These are phyloP conservation scores for Fusarium dlaminii DNA, from an alignment of 2,329 filamentous ascomycete genomes.

Conservation along the genomic window DNA sequence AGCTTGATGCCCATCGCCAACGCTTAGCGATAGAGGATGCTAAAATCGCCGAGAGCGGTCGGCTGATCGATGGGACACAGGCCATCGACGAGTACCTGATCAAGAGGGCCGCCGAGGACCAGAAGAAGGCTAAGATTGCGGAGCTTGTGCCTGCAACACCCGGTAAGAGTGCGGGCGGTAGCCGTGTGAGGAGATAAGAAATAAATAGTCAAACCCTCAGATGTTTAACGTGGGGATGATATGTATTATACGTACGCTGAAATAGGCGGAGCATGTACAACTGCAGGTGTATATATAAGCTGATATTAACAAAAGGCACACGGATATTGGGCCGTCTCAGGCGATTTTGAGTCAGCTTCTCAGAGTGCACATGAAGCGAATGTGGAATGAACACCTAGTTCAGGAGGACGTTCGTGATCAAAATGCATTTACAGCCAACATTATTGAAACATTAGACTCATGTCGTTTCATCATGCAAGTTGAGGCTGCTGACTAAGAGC, in stretches of 20 bases:
- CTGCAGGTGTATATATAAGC: constrained; percentile 42
- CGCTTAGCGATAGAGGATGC: constrained; percentile 64
- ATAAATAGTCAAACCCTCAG: background rate
- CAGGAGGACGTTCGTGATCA: background rate
- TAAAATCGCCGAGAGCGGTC: constrained; percentile 60
- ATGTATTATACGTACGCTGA: constrained; percentile 41
- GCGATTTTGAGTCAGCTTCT: background rate
- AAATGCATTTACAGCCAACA: background rate
- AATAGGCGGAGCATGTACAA: constrained; percentile 37
- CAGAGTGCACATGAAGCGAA: background rate
- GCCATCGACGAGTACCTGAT: constrained; percentile 54
- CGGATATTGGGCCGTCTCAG: constrained; percentile 32
- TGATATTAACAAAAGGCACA: constrained; percentile 30
- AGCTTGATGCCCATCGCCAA: constrained; percentile 70
- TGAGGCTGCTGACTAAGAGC: constrained; percentile 29
- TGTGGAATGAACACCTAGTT: background rate
- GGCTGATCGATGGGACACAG: constrained; percentile 66
- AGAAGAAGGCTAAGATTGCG: constrained; percentile 47
- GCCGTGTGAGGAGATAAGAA: constrained; percentile 38
- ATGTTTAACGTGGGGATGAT: constrained; percentile 16
- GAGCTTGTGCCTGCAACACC: constrained; percentile 44
- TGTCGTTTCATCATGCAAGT: constrained; percentile 11
- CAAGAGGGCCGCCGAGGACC: constrained; percentile 47
- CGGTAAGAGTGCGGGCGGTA: constrained; percentile 26
- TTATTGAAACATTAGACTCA: background rate